Evolutionary conservation across 2,329 filamentous ascomycete species (phyloP).

Genomic region (Diaporthe australafricana): DNA sequence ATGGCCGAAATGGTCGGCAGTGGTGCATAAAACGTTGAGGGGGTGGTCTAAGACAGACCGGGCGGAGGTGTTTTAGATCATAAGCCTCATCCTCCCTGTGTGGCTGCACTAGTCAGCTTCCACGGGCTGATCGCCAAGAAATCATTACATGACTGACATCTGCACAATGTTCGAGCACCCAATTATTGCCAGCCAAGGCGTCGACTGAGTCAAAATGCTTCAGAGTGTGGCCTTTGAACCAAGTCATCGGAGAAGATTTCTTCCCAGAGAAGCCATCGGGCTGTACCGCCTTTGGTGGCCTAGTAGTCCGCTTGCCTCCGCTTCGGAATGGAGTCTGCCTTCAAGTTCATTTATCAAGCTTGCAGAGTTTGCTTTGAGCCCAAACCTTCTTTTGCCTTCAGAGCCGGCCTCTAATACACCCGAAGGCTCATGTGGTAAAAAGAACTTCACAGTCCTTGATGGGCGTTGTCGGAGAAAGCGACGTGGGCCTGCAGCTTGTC

Average conservation of each 20-base stretch:
- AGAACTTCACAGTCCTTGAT: neutral
- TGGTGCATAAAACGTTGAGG: constrained; percentile 19
- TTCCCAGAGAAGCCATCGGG: neutral
- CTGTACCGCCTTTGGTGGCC: neutral
- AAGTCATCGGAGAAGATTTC: neutral
- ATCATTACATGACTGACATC: neutral
- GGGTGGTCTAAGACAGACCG: constrained; percentile 7
- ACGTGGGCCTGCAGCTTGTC: neutral
- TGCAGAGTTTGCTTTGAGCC: neutral
- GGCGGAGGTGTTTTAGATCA: constrained; percentile 26
- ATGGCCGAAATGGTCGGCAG: neutral
- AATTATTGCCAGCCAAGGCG: neutral
- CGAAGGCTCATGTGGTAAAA: neutral
- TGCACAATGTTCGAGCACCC: neutral
- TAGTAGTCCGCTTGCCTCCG: neutral
- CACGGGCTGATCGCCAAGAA: constrained; percentile 11
- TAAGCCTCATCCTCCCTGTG: too few species aligned
- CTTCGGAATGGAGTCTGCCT: neutral
- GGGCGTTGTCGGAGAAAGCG: neutral
- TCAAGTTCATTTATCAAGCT: constrained; percentile 10
- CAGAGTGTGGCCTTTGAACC: neutral
- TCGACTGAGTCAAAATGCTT: constrained; percentile 17
- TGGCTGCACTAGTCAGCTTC: constrained; percentile 19
- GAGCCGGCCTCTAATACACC: neutral
- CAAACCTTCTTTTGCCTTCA: constrained; percentile 1